Conservation (phyloP, 805 yeast species). For the Wickerhamiella sorbophila region DNA sequence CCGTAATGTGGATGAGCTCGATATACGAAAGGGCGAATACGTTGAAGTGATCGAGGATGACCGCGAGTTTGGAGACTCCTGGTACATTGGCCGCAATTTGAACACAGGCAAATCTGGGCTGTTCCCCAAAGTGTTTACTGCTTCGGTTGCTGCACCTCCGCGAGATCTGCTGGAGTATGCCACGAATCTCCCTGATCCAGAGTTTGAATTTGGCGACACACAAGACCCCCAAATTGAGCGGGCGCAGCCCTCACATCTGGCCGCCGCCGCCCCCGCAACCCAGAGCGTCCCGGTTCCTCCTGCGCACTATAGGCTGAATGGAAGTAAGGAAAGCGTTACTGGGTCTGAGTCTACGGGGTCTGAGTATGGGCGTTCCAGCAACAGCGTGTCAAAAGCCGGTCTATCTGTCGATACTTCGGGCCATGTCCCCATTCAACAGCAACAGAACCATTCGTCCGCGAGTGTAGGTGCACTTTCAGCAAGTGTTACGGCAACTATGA, state of each 20-base stretch:
- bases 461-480: background rate
- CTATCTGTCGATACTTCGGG: background rate
- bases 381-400: background rate
- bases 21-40: conserved; percentile 66
- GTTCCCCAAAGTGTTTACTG: conserved; percentile 80
- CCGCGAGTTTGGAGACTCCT: conserved; percentile 86
- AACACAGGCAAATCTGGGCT: conserved; percentile 64
- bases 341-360: background rate
- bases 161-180: conserved; percentile 21
- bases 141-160: conserved; percentile 19
- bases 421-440: background rate
- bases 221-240: background rate
- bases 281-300: background rate
- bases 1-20: conserved; percentile 79
- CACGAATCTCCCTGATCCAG: background rate
- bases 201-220: background rate
- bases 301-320: background rate
- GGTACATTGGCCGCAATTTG: conserved; percentile 66
- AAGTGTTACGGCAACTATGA: conserved; percentile 5
- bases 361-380: background rate
- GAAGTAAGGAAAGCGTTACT: background rate
- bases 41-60: conserved; percentile 87
- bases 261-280: background rate
- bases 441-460: background rate
- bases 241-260: background rate